phyloP scores from a whole-genome alignment of 768 basidiomycete genomes.

The Macrolepiota dolichaula region DNA sequence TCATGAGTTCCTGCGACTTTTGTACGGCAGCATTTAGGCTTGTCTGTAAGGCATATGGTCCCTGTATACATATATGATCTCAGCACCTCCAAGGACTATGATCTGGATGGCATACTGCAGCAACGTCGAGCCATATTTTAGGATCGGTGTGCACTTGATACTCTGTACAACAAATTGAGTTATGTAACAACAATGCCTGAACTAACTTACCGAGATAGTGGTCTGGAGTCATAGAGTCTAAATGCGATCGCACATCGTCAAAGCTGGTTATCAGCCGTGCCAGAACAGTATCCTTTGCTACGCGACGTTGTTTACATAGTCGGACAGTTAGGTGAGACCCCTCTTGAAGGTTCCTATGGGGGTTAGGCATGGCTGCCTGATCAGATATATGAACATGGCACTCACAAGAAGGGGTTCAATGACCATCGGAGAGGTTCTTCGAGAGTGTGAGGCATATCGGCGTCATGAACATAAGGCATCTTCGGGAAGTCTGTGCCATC shows the following conservation, averaged over 20 bases:
- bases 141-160: constrained; percentile 11
- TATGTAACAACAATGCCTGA: background rate
- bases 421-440: constrained; percentile 11
- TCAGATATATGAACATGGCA: background rate
- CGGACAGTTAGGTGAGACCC: constrained; percentile 6
- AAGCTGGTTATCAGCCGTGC: constrained; percentile 1
- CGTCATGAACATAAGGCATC: constrained; percentile 10
- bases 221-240: background rate
- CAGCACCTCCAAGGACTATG: background rate
- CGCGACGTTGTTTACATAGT: constrained; percentile 10
- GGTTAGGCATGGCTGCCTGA: background rate
- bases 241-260: background rate
- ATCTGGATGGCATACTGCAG: constrained; percentile 6
- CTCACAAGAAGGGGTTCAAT: constrained; percentile 12
- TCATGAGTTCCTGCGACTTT: constrained; percentile 13
- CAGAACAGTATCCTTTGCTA: constrained; percentile 7
- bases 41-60: constrained; percentile 5
- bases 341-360: constrained; percentile 4
- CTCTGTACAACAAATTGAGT: background rate
- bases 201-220: background rate
- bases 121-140: constrained; percentile 12
- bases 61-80: background rate
- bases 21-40: constrained; percentile 7
- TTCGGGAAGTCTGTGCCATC: constrained; percentile 11
- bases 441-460: background rate